Conservation (phyloP, 768 basidiomycete genomes). For the Xerocomellus chrysenteron region DNA sequence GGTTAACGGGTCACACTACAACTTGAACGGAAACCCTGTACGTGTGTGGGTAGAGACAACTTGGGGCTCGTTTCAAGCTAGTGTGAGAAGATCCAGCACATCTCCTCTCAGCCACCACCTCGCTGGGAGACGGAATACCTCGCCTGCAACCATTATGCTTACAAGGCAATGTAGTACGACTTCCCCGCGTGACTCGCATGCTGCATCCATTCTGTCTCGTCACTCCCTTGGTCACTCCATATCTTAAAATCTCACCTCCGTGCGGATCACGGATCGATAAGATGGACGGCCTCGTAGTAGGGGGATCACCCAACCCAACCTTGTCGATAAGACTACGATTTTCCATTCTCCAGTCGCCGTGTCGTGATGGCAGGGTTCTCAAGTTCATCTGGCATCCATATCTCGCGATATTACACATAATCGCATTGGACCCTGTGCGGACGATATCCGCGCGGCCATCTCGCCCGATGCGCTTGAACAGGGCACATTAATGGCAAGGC, state of each 20-base stretch:
- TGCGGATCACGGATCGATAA: constrained; percentile 20
- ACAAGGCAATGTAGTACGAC: constrained; percentile 13
- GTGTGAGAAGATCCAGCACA: not conserved
- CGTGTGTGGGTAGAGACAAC: not conserved
- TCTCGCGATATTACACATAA: constrained; percentile 17
- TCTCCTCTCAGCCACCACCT: not conserved
- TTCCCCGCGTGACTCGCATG: constrained; percentile 7
- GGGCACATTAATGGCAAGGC: not conserved
- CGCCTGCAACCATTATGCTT: not conserved
- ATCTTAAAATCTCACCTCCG: constrained; percentile 12
- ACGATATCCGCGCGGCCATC: constrained; percentile 19
- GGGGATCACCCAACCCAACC: constrained; percentile 13
- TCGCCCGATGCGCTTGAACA: not conserved
- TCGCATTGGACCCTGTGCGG: constrained; percentile 22
- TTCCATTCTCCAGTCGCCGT: constrained; percentile 9
- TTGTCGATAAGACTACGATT: constrained; percentile 14
- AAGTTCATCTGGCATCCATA: constrained; percentile 9
- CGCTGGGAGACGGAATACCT: not conserved
- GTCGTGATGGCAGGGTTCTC: constrained; percentile 6
- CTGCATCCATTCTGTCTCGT: constrained; percentile 19
- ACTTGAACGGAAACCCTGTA: not conserved
- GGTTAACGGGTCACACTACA: not conserved
- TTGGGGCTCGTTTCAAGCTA: not conserved
- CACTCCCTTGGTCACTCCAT: not conserved
- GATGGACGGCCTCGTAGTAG: not conserved